A percentile compares a stretch with the other conserved stretches of the same genome.
These are phyloP conservation scores for Micractinium conductrix DNA, from an alignment of 139 green algal genomes.

Conservation along the genomic window DNA sequence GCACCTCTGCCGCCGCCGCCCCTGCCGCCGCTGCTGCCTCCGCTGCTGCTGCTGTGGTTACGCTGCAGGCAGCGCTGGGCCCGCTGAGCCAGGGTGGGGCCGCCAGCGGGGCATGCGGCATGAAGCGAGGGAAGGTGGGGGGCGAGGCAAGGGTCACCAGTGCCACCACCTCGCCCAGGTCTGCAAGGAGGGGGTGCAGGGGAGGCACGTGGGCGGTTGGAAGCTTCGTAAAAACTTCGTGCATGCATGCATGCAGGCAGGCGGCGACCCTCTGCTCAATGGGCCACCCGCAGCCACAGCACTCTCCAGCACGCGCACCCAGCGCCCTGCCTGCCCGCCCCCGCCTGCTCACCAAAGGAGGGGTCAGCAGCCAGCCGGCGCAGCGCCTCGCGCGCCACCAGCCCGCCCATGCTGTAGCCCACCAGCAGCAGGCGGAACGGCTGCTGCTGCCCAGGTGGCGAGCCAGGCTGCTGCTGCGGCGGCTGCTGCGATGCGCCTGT, in stretches of 20 bases:
- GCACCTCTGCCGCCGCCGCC: not conserved
- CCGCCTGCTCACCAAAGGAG: slow-evolving; percentile 1
- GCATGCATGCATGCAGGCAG: too few relatives aligned
- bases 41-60: too few relatives aligned
- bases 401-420: slow-evolving; percentile 39
- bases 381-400: slow-evolving; percentile 5
- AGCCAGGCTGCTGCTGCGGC: not conserved
- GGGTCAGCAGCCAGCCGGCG: not conserved
- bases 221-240: too few relatives aligned
- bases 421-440: slow-evolving; percentile 32
- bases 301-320: too few relatives aligned
- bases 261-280: too few relatives aligned
- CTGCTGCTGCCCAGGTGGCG: not conserved
- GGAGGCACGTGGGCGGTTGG: too few relatives aligned
- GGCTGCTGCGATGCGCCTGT: not conserved
- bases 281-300: too few relatives aligned
- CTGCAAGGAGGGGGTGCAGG: not conserved
- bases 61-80: not conserved
- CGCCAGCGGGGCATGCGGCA: not conserved
- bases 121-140: slow-evolving; percentile 18
- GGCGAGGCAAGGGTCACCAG: slow-evolving; percentile 21
- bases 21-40: not conserved
- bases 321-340: too few relatives aligned
- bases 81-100: not conserved
- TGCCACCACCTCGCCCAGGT: slow-evolving; percentile 6